Percentiles rank a stretch among this genome's conserved stretches.
These are phyloP conservation scores for Fraxinus pennsylvanica DNA, from an alignment of 257 asterid species.

Conservation along the genomic window DNA sequence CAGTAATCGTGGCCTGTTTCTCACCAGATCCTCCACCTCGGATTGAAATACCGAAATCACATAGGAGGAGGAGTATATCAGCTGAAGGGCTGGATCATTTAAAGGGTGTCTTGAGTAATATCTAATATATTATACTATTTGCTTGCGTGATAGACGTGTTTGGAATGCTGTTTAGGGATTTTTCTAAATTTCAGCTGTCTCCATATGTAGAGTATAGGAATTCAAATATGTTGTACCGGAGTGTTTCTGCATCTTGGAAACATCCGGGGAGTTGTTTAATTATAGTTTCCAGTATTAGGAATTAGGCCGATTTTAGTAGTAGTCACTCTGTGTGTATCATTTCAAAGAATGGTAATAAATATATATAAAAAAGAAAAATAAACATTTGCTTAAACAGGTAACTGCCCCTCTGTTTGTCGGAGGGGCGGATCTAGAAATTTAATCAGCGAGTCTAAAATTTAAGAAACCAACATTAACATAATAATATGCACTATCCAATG, in stretches of 20 bases:
- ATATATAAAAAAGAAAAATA: no score
- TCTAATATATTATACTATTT: constrained; percentile 24
- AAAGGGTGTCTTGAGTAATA: constrained; percentile 43
- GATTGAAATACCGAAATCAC: constrained; percentile 41
- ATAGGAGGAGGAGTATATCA: constrained; percentile 49
- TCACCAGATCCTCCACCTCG: constrained; percentile 47
- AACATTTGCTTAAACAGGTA: no score
- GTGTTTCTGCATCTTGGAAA: background rate
- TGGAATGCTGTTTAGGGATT: constrained; percentile 10
- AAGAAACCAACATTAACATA: no score
- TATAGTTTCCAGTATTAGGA: background rate
- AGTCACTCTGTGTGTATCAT: background rate
- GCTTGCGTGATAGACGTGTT: constrained; percentile 1
- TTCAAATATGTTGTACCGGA: background rate
- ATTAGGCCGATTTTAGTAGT: background rate
- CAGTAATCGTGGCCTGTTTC: constrained; percentile 43
- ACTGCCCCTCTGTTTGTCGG: no score
- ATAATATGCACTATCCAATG: no score
- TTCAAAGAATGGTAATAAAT: background rate
- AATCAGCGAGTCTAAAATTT: no score
- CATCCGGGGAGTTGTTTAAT: background rate
- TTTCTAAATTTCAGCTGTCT: constrained; percentile 35
- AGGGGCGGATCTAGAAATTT: no score
- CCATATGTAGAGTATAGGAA: background rate
- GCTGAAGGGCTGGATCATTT: constrained; percentile 54